phyloP scores from a whole-genome alignment of 495 filamentous ascomycete species.

The Pyrenula massariospora region DNA sequence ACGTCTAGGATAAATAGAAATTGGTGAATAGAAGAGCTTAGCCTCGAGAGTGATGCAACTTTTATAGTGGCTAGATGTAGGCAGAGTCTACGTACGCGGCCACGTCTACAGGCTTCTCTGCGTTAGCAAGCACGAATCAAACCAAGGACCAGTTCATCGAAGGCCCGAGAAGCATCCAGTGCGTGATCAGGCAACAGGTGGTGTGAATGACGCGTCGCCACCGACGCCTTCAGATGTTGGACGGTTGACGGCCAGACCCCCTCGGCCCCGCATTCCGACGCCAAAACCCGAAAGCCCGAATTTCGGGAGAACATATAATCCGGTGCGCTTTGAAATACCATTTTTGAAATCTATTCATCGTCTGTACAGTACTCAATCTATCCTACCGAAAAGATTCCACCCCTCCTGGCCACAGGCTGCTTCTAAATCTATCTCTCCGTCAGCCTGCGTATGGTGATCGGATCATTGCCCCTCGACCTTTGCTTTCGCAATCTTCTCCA shows the following conservation, averaged over 20 bases:
- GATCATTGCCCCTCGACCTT: constrained; percentile 24
- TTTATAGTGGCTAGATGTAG: background rate
- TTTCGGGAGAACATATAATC: too few species aligned
- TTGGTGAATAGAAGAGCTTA: background rate
- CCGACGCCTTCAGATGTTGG: background rate
- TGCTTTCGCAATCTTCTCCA: constrained; percentile 18
- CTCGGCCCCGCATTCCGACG: too few species aligned
- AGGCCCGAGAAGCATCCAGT: background rate
- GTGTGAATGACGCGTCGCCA: background rate
- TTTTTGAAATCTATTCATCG: too few species aligned
- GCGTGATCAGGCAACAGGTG: background rate
- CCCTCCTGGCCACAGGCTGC: too few species aligned
- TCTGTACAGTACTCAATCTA: too few species aligned
- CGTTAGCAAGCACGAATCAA: background rate
- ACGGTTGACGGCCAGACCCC: too few species aligned
- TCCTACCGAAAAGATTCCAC: too few species aligned
- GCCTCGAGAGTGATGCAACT: background rate
- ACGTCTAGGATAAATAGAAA: too few species aligned
- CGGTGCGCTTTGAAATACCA: too few species aligned
- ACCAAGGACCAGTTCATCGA: background rate
- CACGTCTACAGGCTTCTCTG: background rate
- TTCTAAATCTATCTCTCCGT: background rate
- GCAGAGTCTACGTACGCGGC: background rate
- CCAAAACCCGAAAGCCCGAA: too few species aligned
- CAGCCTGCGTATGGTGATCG: background rate